Conservation (phyloP, 2,329 filamentous ascomycete genomes). For the Cladosporium sp. region DNA sequence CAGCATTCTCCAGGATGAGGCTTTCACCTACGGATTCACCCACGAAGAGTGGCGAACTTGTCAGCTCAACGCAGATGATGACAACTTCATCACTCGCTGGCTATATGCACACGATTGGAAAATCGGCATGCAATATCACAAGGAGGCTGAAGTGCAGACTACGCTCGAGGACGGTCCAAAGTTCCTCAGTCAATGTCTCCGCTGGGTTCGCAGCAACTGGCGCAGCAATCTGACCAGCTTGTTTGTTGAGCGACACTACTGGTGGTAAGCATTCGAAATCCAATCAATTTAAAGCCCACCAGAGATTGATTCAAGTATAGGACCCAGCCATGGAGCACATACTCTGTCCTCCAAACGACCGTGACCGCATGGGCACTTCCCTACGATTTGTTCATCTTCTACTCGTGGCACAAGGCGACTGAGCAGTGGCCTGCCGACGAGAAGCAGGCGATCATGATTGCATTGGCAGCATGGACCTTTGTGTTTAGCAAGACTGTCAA, state of each 20-base stretch:
- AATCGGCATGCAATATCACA: slow-evolving; percentile 92
- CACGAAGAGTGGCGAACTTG: slow-evolving; percentile 86
- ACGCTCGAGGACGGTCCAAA: slow-evolving; percentile 86
- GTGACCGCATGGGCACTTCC: slow-evolving; percentile 84
- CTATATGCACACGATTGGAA: slow-evolving; percentile 89
- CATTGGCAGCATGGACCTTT: slow-evolving; percentile 68
- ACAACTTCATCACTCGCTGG: slow-evolving; percentile 98
- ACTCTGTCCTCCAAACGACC: slow-evolving; percentile 88
- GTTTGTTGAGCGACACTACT: slow-evolving; percentile 78
- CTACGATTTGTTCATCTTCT: slow-evolving; percentile 72
- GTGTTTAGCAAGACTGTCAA: slow-evolving; percentile 91
- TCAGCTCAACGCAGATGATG: slow-evolving; percentile 92
- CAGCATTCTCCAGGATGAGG: slow-evolving; percentile 79
- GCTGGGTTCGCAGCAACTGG: slow-evolving; percentile 98
- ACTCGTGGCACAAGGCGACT: slow-evolving; percentile 68
- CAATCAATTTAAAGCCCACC: not conserved
- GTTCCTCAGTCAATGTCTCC: slow-evolving; percentile 88
- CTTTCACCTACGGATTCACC: slow-evolving; percentile 85
- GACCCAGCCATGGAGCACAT: slow-evolving; percentile 89
- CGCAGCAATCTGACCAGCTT: slow-evolving; percentile 92
- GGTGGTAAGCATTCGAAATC: slow-evolving; percentile 67
- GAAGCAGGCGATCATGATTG: slow-evolving; percentile 54
- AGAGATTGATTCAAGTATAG: slow-evolving; percentile 48
- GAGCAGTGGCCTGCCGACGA: slow-evolving; percentile 38
- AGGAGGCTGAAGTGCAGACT: slow-evolving; percentile 86